Conservation (phyloP, 352 stramenopile species). For the Globisporangium iwayamae region DNA sequence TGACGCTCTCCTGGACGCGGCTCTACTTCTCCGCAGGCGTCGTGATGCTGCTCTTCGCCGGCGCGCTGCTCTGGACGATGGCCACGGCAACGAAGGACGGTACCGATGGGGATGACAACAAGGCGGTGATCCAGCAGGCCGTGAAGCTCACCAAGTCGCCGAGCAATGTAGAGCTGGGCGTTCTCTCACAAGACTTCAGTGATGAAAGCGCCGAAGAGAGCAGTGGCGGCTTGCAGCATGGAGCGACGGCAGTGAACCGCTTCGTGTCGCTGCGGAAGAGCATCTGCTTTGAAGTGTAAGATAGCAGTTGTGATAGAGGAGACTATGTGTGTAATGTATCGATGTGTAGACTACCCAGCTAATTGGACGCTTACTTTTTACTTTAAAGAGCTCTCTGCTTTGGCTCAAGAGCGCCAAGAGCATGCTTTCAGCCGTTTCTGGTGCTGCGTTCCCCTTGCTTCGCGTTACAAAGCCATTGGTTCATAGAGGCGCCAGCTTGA, state of each 20-base stretch:
- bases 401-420: no score
- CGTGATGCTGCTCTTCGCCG: constrained; percentile 30
- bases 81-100: constrained; percentile 21
- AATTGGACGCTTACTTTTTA: background rate
- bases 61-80: constrained; percentile 33
- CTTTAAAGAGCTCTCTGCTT: no score
- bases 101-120: constrained; percentile 15
- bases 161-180: background rate
- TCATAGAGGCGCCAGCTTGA: background rate
- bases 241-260: background rate
- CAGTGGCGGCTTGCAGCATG: background rate
- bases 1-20: constrained; percentile 35
- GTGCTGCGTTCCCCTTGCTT: no score
- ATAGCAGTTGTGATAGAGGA: constrained; percentile 8
- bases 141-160: constrained; percentile 4
- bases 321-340: background rate
- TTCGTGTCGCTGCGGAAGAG: constrained; percentile 21
- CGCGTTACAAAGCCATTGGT: no score
- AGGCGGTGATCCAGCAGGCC: constrained; percentile 15
- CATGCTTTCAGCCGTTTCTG: no score
- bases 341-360: no score
- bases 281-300: constrained; percentile 34
- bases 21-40: constrained; percentile 30
- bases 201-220: background rate
- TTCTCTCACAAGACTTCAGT: background rate